Conservation (phyloP, 1,284 basidiomycete genomes). For the Ganoderma boninense region DNA sequence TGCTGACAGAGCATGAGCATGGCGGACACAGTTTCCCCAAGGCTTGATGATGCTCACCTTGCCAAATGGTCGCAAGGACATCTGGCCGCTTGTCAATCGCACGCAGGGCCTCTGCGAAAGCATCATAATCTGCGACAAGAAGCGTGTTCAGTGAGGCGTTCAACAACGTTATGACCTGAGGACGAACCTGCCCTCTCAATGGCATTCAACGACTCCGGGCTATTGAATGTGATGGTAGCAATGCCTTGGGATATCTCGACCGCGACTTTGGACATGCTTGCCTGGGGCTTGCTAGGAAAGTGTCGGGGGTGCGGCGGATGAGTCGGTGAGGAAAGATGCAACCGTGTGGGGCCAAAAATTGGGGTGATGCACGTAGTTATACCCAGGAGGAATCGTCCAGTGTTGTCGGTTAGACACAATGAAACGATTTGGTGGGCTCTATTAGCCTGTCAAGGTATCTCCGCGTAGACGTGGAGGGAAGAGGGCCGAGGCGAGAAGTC, state of each 20-base stretch:
- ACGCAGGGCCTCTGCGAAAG: constrained; percentile 63
- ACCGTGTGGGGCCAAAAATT: neutral
- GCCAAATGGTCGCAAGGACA: constrained; percentile 72
- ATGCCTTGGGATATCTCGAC: constrained; percentile 64
- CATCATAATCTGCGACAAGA: constrained; percentile 65
- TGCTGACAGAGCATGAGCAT: constrained; percentile 47
- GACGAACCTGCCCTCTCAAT: constrained; percentile 60
- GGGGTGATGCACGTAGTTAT: neutral
- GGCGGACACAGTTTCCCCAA: neutral
- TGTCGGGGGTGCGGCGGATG: neutral
- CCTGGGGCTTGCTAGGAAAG: neutral
- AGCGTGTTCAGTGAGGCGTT: neutral
- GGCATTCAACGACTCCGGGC: constrained; percentile 67
- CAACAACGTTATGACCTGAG: neutral
- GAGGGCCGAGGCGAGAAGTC: neutral
- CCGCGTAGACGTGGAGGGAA: neutral
- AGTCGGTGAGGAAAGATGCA: neutral
- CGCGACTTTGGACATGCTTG: constrained; percentile 41
- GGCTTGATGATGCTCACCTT: constrained; percentile 52
- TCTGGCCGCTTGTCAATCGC: constrained; percentile 67
- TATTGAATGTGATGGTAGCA: constrained; percentile 73
- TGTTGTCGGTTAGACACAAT: neutral
- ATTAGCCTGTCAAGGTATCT: constrained; percentile 2
- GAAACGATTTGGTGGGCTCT: neutral
- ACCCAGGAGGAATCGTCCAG: neutral